Evolutionary conservation across 805 yeast genomes (phyloP).

Genomic region (Barnettozyma wickerhamii): DNA sequence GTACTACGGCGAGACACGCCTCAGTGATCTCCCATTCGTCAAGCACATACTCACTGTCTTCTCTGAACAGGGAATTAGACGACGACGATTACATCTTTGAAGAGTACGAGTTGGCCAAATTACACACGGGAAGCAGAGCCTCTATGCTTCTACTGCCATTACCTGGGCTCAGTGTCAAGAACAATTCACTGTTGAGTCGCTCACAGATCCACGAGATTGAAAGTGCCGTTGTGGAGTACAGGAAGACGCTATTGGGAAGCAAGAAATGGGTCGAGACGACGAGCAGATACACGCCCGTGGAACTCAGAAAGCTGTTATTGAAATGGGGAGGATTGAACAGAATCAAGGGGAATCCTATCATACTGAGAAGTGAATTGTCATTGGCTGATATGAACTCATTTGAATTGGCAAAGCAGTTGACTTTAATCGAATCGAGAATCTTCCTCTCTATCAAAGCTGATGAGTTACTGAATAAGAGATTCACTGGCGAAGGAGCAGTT

Average conservation of each 20-base stretch:
- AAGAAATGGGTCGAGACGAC: too few species aligned
- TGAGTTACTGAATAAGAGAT: constrained; percentile 64
- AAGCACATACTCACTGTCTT: constrained; percentile 27
- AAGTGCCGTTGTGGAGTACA: constrained; percentile 45
- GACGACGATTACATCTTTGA: constrained; percentile 47
- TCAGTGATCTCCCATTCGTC: constrained; percentile 36
- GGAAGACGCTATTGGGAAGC: too few species aligned
- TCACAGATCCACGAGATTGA: constrained; percentile 35
- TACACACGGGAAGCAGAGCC: constrained; percentile 37
- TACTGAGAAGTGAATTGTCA: too few species aligned
- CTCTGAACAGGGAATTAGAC: constrained; percentile 25
- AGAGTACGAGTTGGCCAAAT: constrained; percentile 51
- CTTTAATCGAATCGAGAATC: constrained; percentile 64
- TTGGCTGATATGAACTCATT: constrained; percentile 54
- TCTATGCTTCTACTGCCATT: constrained; percentile 30
- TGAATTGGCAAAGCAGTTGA: constrained; percentile 74
- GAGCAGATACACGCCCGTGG: constrained; percentile 23
- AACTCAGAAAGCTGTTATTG: constrained; percentile 27
- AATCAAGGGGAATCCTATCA: too few species aligned
- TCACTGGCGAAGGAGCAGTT: constrained; percentile 55
- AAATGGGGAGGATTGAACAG: constrained; percentile 56
- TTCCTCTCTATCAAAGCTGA: constrained; percentile 60
- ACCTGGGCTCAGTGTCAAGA: constrained; percentile 22
- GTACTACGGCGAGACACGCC: constrained; percentile 26
- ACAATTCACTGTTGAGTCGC: constrained; percentile 20